Conservation (phyloP, 306 rosid species). For the Mimosa bimucronata region DNA sequence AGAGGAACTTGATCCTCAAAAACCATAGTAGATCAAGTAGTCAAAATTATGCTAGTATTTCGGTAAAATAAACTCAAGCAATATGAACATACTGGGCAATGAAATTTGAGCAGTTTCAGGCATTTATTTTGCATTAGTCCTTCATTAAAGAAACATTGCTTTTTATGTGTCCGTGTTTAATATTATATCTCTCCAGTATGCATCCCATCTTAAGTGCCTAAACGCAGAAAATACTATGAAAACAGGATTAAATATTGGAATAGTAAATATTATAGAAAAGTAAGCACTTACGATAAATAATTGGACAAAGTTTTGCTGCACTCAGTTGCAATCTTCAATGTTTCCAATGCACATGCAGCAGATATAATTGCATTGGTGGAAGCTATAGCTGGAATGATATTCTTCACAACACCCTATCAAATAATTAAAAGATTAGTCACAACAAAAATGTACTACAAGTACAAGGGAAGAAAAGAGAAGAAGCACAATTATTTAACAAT, state of each 20-base stretch:
- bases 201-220: not conserved
- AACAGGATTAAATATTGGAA: not conserved
- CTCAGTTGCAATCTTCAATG: conserved; percentile 86
- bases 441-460: conserved; percentile 14
- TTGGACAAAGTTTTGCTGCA: conserved; percentile 97
- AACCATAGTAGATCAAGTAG: not conserved
- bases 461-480: not conserved
- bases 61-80: not conserved
- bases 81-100: not conserved
- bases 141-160: not conserved
- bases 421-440: conserved; percentile 23
- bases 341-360: conserved; percentile 92
- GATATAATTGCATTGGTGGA: conserved; percentile 98
- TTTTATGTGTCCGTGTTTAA: not conserved
- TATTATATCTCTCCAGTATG: not conserved
- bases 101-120: not conserved
- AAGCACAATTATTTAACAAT: conserved; percentile 35
- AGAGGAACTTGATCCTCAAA: not conserved
- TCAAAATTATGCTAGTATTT: not conserved
- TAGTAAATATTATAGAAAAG: conserved; percentile 20
- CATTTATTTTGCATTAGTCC: not conserved
- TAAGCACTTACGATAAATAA: conserved; percentile 68
- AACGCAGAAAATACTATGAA: not conserved
- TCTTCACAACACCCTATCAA: conserved; percentile 95
- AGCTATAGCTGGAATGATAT: conserved; percentile 95